Percentiles rank a stretch among this genome's conserved stretches.
Conservation (phyloP, 768 basidiomycete species). For the Leccinum subgranulosum region DNA sequence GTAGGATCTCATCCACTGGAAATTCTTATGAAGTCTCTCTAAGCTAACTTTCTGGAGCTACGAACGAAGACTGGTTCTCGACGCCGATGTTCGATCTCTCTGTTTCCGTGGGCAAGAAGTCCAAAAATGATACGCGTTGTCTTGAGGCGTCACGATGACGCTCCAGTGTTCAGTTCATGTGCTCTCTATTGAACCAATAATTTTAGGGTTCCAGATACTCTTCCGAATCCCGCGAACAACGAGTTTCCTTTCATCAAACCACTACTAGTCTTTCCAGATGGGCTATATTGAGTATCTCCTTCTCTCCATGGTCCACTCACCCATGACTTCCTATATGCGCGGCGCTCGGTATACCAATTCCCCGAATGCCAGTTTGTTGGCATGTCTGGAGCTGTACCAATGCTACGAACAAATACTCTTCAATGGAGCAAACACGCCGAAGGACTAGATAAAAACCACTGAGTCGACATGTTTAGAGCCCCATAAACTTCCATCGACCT, state of each 20-base stretch:
- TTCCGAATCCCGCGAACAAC: background rate
- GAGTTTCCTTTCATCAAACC: background rate
- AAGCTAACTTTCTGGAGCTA: background rate
- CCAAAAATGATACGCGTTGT: background rate
- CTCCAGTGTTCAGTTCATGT: background rate
- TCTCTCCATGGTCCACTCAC: background rate
- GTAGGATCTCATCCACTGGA: background rate
- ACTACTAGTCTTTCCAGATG: background rate
- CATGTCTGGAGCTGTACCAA: conserved; percentile 17
- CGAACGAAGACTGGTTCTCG: background rate
- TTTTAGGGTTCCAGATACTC: background rate
- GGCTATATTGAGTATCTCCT: background rate
- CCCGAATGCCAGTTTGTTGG: conserved; percentile 13
- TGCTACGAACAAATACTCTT: background rate
- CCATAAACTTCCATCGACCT: background rate
- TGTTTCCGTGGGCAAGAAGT: background rate
- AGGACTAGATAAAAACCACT: conserved; percentile 6
- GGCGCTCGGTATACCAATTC: background rate
- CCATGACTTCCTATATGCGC: background rate
- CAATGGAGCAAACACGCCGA: background rate
- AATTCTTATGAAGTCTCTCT: background rate
- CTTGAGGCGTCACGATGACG: background rate
- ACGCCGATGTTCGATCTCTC: background rate
- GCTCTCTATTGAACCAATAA: background rate
- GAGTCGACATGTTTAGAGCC: background rate